Conservation (phyloP, 2,329 filamentous ascomycete species). For the Dendryphion nanum region DNA sequence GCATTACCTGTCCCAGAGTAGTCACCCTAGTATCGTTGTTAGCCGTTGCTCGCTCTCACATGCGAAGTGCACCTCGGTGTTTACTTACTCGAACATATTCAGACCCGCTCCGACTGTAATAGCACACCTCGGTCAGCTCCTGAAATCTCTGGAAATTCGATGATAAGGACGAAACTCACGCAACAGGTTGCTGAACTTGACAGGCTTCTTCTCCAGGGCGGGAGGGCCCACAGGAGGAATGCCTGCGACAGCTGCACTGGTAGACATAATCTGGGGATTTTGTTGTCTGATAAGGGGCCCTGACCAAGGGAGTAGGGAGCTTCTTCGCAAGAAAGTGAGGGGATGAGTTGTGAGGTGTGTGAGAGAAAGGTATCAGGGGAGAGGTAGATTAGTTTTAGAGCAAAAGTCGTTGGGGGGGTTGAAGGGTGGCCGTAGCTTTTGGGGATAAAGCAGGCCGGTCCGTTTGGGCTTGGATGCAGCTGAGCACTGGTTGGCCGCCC, state of each 20-base stretch:
- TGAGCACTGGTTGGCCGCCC: too few relatives aligned
- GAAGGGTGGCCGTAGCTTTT: too few relatives aligned
- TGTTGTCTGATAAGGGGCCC: constrained; percentile 64
- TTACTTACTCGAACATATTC: constrained; percentile 84
- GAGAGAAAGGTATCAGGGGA: constrained; percentile 5
- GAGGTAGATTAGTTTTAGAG: constrained; percentile 1
- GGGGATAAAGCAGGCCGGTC: not conserved
- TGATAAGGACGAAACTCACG: constrained; percentile 48
- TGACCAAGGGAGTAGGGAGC: constrained; percentile 96
- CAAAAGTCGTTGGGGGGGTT: constrained; percentile 2
- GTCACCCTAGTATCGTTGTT: constrained; percentile 53
- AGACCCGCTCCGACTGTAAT: constrained; percentile 74
- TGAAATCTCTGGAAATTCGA: not conserved
- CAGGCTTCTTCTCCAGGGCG: constrained; percentile 93
- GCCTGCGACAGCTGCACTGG: constrained; percentile 45
- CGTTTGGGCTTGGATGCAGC: too few relatives aligned
- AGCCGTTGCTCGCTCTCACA: constrained; percentile 11
- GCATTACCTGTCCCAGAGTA: constrained; percentile 62
- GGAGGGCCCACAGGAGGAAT: constrained; percentile 49
- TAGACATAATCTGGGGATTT: constrained; percentile 53
- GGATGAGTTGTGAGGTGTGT: constrained; percentile 7
- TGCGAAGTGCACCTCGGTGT: not conserved
- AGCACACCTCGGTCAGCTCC: constrained; percentile 24
- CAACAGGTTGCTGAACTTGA: constrained; percentile 99
- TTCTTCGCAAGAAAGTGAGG: constrained; percentile 64